These are phyloP conservation scores for Candida buenavistaensis DNA, from an alignment of 1,139 yeast genomes.

Conservation along the genomic window DNA sequence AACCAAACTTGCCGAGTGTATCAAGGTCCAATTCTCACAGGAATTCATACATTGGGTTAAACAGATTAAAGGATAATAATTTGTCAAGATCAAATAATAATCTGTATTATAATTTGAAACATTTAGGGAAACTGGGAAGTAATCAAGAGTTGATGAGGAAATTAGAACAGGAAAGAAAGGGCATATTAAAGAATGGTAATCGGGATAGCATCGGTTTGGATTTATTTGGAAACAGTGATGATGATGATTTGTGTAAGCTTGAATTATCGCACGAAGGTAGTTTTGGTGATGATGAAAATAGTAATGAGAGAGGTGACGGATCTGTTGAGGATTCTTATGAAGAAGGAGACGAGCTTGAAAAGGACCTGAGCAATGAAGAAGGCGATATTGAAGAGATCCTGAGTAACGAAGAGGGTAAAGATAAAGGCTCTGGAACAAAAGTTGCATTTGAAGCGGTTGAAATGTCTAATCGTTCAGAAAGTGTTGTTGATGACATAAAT, in stretches of 20 bases:
- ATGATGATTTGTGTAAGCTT: conserved; percentile 12
- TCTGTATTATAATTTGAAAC: conserved; percentile 8
- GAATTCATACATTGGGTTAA: conserved; percentile 42
- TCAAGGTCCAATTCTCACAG: conserved; percentile 30
- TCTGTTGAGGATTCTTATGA: conserved; percentile 3
- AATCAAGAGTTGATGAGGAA: conserved; percentile 8
- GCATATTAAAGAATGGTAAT: conserved; percentile 7
- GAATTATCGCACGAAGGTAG: conserved; percentile 7
- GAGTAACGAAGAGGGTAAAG: conserved; percentile 3
- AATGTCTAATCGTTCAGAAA: conserved; percentile 9
- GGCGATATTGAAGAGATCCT: conserved; percentile 7
- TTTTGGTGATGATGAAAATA: conserved; percentile 7
- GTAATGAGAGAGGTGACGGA: conserved; percentile 4
- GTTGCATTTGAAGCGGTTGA: conserved; percentile 4
- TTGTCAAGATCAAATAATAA: conserved; percentile 18
- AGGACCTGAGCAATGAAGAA: conserved; percentile 1
- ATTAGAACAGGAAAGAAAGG: conserved; percentile 8
- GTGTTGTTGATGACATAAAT: conserved; percentile 11
- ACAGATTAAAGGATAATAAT: conserved; percentile 36
- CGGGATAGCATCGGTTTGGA: conserved; percentile 7
- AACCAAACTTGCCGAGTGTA: conserved; percentile 38
- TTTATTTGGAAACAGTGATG: conserved; percentile 11
- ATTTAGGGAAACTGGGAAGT: conserved; percentile 3
- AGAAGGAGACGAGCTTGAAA: conserved; percentile 5
- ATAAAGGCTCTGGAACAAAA: neutral